phyloP scores from a whole-genome alignment of 1,284 basidiomycete species.

The Papiliotrema terrestris region DNA sequence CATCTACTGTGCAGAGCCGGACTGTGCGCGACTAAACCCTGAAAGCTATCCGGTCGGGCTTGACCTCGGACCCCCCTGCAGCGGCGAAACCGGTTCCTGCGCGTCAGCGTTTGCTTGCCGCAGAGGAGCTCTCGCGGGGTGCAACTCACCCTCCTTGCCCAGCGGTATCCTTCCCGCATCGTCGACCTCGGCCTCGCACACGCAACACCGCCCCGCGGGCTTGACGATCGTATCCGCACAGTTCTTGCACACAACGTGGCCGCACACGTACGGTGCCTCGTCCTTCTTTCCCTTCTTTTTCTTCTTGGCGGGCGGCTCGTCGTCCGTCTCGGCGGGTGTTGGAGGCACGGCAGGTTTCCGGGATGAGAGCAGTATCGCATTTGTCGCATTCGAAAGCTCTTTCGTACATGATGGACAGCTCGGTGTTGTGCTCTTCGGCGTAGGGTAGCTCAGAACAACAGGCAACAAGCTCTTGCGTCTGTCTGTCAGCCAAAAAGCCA shows the following conservation, averaged over 20 bases:
- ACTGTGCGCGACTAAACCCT: slow-evolving; percentile 21
- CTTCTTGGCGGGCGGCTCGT: slow-evolving; percentile 25
- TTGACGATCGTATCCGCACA: slow-evolving; percentile 77
- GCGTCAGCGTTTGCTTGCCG: slow-evolving; percentile 5
- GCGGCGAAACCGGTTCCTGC: slow-evolving; percentile 83
- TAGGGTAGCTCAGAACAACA: slow-evolving; percentile 66
- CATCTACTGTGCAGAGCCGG: not conserved
- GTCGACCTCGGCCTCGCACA: slow-evolving; percentile 62
- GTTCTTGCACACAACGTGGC: slow-evolving; percentile 80
- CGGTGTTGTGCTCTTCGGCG: slow-evolving; percentile 52
- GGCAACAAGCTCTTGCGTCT: slow-evolving; percentile 73
- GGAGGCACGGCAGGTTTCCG: slow-evolving; percentile 13
- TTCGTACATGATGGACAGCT: slow-evolving; percentile 89
- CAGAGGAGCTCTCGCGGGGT: not conserved
- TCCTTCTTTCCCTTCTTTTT: slow-evolving; percentile 39
- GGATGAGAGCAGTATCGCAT: slow-evolving; percentile 59
- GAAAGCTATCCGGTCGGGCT: slow-evolving; percentile 37
- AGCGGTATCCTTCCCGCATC: slow-evolving; percentile 48
- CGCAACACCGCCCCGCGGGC: slow-evolving; percentile 70
- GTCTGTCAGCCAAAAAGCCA: slow-evolving; percentile 2
- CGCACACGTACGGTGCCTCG: slow-evolving; percentile 54
- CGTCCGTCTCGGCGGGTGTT: slow-evolving; percentile 4
- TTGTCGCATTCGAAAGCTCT: slow-evolving; percentile 69
- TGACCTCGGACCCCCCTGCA: slow-evolving; percentile 77
- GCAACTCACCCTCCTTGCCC: slow-evolving; percentile 68